Percentiles rank a stretch among this genome's conserved stretches.
These are phyloP conservation scores for Sporothrix brasiliensis DNA, from an alignment of 2,329 filamentous ascomycete species.

Conservation along the genomic window DNA sequence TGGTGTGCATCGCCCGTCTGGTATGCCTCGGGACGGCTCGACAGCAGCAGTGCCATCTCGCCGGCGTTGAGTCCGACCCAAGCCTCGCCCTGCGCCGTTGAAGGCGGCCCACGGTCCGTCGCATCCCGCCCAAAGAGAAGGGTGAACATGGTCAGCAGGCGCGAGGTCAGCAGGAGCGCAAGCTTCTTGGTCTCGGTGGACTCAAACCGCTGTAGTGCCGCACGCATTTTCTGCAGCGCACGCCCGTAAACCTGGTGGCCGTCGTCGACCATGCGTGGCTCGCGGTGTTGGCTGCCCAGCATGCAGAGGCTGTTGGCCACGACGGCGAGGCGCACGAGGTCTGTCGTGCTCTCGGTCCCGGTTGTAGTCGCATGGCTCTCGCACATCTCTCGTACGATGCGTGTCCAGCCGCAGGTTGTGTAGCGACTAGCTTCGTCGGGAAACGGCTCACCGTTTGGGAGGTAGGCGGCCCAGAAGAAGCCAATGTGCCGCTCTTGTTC, in stretches of 20 bases:
- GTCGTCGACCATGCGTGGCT: background rate
- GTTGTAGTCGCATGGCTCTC: background rate
- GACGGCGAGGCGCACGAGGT: constrained; percentile 15
- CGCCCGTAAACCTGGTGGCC: constrained; percentile 5
- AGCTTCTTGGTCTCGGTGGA: constrained; percentile 3
- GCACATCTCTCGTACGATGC: background rate
- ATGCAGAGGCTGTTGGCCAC: constrained; percentile 23
- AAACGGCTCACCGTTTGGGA: constrained; percentile 12
- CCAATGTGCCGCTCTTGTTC: constrained; percentile 20
- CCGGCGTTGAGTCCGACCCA: constrained; percentile 17
- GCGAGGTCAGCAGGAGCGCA: background rate
- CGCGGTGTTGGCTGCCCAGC: constrained; percentile 21
- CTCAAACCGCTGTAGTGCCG: background rate
- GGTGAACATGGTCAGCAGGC: constrained; percentile 22
- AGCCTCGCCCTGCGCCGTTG: background rate
- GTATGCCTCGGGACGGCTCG: constrained; percentile 14
- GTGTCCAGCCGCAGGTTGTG: constrained; percentile 22
- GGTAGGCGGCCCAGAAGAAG: constrained; percentile 25
- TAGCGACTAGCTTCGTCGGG: constrained; percentile 11
- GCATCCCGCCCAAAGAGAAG: background rate
- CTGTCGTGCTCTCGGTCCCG: too few species aligned
- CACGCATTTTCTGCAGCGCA: background rate
- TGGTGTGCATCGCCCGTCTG: constrained; percentile 2
- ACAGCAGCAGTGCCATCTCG: constrained; percentile 14
- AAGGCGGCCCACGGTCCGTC: background rate